A percentile compares a stretch with the other conserved stretches of the same genome.
Conservation (phyloP, 2,329 filamentous ascomycete species). For the Pestalotiopsis sp. region DNA sequence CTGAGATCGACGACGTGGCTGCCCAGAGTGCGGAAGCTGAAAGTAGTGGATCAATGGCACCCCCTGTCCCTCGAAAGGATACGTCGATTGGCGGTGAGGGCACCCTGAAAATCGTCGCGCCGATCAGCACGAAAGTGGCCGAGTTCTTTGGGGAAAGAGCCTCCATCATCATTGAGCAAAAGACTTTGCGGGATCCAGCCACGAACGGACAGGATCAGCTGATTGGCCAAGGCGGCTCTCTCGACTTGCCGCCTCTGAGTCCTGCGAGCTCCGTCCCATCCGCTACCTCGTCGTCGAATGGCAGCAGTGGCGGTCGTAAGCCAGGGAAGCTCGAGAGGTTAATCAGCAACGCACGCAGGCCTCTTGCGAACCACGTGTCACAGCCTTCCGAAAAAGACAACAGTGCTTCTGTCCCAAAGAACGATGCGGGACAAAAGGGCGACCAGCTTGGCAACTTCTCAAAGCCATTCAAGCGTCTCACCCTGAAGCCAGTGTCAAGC, state of each 20-base stretch:
- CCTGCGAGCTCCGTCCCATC: constrained; percentile 33
- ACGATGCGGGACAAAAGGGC: constrained; percentile 37
- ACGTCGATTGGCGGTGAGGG: background rate
- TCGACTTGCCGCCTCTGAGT: constrained; percentile 26
- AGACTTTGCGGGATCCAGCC: constrained; percentile 18
- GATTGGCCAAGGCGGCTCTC: background rate
- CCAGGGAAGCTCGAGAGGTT: constrained; percentile 42
- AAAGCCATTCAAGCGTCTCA: constrained; percentile 37
- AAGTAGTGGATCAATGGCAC: constrained; percentile 24
- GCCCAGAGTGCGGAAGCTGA: constrained; percentile 4
- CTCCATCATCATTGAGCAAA: constrained; percentile 14
- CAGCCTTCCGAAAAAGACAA: constrained; percentile 31
- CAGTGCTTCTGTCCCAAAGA: background rate
- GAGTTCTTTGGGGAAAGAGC: background rate
- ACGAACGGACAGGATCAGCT: constrained; percentile 13
- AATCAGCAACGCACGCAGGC: constrained; percentile 35
- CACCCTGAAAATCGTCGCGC: background rate
- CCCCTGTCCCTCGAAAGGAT: constrained; percentile 40
- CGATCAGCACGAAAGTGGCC: background rate
- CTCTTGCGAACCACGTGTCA: constrained; percentile 34
- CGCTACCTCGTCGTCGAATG: constrained; percentile 32
- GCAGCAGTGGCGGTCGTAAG: constrained; percentile 37
- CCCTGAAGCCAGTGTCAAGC: constrained; percentile 42
- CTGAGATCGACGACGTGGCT: constrained; percentile 5
- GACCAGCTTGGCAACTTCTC: constrained; percentile 36